Percentiles rank a stretch among this genome's conserved stretches.
These are phyloP conservation scores for Limonium bicolor DNA, from an alignment of 148 eudicot genomes.

Conservation along the genomic window DNA sequence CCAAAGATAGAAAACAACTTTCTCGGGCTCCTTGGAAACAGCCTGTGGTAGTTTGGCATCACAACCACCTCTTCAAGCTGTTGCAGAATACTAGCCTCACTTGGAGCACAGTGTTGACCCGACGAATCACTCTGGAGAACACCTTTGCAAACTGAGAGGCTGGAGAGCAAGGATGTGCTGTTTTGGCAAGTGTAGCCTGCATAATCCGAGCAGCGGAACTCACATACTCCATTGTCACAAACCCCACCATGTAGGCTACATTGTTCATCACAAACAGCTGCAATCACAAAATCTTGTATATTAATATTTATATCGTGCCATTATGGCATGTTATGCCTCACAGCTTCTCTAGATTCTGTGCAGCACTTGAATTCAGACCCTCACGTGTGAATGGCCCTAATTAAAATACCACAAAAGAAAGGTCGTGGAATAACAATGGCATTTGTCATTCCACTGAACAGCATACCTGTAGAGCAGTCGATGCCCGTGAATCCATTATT, in stretches of 20 bases:
- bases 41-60: constrained; percentile 83
- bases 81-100: constrained; percentile 66
- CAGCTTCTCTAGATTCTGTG: no score
- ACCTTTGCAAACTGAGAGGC: constrained; percentile 74
- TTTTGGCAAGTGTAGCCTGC: constrained; percentile 96
- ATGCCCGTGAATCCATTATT: constrained; percentile 66
- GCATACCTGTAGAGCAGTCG: constrained; percentile 88
- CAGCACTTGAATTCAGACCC: no score
- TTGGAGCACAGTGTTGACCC: constrained; percentile 91
- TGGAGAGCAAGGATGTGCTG: constrained; percentile 58
- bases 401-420: no score
- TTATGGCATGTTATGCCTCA: no score
- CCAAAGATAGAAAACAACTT: constrained; percentile 51
- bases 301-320: no score
- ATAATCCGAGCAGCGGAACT: constrained; percentile 96
- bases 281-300: constrained; percentile 1
- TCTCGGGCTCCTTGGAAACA: constrained; percentile 71
- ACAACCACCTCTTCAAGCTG: constrained; percentile 96
- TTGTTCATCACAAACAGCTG: constrained; percentile 97
- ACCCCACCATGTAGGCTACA: constrained; percentile 99
- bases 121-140: constrained; percentile 52
- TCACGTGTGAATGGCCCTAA: no score
- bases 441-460: neutral
- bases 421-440: no score
- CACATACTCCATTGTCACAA: constrained; percentile 89